phyloP scores from a whole-genome alignment of 352 stramenopile genomes.

The Thalassiosira exigua region DNA sequence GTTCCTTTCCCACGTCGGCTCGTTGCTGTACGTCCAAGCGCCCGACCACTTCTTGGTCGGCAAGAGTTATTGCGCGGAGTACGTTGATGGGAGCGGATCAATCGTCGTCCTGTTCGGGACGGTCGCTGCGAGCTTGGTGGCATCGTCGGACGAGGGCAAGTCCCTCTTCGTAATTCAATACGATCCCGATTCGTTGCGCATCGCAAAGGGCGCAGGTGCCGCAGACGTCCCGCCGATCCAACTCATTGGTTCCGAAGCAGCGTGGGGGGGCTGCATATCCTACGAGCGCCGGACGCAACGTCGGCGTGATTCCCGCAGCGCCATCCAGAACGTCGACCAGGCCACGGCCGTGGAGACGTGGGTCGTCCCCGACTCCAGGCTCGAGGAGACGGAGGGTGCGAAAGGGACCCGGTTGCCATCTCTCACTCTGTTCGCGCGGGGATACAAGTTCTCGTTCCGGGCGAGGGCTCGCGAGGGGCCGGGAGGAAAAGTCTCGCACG shows the following conservation, averaged over 20 bases:
- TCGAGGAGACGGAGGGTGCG: slow-evolving; percentile 39
- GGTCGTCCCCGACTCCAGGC: slow-evolving; percentile 44
- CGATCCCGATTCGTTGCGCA: slow-evolving; percentile 12
- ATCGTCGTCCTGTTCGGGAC: slow-evolving; percentile 37
- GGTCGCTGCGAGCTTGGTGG: slow-evolving; percentile 35
- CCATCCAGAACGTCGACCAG: slow-evolving; percentile 48
- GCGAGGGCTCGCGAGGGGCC: slow-evolving; percentile 1
- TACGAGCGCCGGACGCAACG: slow-evolving; percentile 44
- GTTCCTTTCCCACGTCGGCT: slow-evolving; percentile 40
- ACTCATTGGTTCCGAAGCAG: slow-evolving; percentile 27
- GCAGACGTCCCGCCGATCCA: slow-evolving; percentile 15
- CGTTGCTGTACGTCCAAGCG: slow-evolving; percentile 11
- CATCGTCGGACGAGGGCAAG: not conserved
- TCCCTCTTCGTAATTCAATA: slow-evolving; percentile 47
- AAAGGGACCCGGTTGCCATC: slow-evolving; percentile 22
- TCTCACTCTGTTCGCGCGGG: slow-evolving; percentile 42
- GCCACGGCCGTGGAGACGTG: slow-evolving; percentile 47
- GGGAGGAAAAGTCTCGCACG: not conserved
- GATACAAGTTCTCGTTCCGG: slow-evolving; percentile 50
- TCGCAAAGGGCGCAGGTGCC: slow-evolving; percentile 7
- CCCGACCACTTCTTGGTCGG: slow-evolving; percentile 51
- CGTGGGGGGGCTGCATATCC: slow-evolving; percentile 49
- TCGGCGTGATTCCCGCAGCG: slow-evolving; percentile 15
- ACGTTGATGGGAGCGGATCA: slow-evolving; percentile 2
- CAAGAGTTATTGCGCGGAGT: slow-evolving; percentile 39